Evolutionary conservation across 2,329 filamentous ascomycete genomes (phyloP).

Genomic region (Fusarium sarcochroum): DNA sequence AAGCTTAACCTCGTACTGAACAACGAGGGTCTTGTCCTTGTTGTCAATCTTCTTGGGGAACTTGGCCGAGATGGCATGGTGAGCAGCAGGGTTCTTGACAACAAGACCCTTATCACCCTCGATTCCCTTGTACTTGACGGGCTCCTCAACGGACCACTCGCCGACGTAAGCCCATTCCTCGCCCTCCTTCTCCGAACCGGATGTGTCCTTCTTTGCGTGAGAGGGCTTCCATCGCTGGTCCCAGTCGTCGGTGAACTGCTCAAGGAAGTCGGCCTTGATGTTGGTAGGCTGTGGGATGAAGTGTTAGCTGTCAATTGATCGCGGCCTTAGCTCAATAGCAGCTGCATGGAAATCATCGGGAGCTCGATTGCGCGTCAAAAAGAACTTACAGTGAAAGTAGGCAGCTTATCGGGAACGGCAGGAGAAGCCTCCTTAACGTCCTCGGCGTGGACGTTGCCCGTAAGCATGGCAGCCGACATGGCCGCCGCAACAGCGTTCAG

Average conservation of each 20-base stretch:
- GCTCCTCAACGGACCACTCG: constrained; percentile 97
- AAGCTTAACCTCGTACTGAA: constrained; percentile 99
- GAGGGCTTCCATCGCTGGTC: constrained; percentile 93
- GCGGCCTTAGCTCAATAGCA: background rate
- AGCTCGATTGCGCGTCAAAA: constrained; percentile 6
- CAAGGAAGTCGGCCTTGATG: constrained; percentile 93
- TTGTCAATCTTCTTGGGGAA: constrained; percentile 97
- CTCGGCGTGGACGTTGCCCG: constrained; percentile 78
- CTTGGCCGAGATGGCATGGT: constrained; percentile 99
- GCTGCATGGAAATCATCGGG: background rate
- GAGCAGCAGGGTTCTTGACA: constrained; percentile 96
- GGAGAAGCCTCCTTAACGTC: constrained; percentile 66
- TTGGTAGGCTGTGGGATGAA: constrained; percentile 78
- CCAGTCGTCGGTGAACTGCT: constrained; percentile 99
- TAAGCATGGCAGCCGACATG: constrained; percentile 79
- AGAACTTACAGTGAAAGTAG: constrained; percentile 87
- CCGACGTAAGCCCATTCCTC: constrained; percentile 98
- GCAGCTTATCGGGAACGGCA: constrained; percentile 72
- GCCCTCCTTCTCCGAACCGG: constrained; percentile 82
- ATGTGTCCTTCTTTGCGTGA: constrained; percentile 92
- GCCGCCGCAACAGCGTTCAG: constrained; percentile 84
- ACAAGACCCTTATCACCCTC: constrained; percentile 97
- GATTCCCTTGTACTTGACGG: constrained; percentile 89
- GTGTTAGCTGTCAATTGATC: constrained; percentile 46
- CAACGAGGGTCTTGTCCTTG: constrained; percentile 96